A percentile compares a stretch with the other conserved stretches of the same genome.
phyloP scores from a whole-genome alignment of 164 flowering plant genomes.

The Umbilicus rupestris region DNA sequence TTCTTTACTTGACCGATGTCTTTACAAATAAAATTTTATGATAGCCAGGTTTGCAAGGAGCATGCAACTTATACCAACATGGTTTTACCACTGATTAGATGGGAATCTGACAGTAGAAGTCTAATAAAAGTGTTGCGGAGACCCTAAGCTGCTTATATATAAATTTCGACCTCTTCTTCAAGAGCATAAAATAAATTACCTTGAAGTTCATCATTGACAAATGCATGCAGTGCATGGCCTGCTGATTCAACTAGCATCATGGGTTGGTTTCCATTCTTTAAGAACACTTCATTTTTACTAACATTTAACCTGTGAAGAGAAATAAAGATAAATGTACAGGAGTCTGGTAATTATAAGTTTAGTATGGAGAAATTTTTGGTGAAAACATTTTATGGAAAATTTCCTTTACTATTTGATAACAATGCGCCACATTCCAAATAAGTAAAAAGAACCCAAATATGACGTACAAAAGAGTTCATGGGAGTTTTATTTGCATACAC shows the following conservation, averaged over 20 bases:
- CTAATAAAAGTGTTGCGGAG: background rate
- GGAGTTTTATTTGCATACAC: background rate
- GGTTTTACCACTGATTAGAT: too few relatives aligned
- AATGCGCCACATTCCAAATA: background rate
- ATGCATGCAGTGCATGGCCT: constrained; percentile 93
- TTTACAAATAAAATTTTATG: too few relatives aligned
- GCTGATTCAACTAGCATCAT: constrained; percentile 66
- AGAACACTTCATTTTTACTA: constrained; percentile 47
- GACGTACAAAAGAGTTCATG: background rate
- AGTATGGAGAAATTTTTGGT: background rate
- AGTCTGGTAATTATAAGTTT: background rate
- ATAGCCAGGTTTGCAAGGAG: too few relatives aligned
- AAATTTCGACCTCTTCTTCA: background rate
- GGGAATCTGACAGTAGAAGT: background rate
- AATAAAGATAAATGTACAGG: background rate
- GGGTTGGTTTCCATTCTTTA: constrained; percentile 45
- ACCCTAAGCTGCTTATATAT: background rate
- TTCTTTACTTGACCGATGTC: too few relatives aligned
- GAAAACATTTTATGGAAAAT: background rate
- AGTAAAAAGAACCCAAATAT: background rate
- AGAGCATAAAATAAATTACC: constrained; percentile 30
- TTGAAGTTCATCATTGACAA: constrained; percentile 68
- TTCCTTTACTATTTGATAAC: background rate
- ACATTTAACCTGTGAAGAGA: constrained; percentile 53
- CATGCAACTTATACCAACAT: too few relatives aligned